Evolutionary conservation across 805 yeast species (phyloP).

Genomic region (Wickerhamiella australiensis): DNA sequence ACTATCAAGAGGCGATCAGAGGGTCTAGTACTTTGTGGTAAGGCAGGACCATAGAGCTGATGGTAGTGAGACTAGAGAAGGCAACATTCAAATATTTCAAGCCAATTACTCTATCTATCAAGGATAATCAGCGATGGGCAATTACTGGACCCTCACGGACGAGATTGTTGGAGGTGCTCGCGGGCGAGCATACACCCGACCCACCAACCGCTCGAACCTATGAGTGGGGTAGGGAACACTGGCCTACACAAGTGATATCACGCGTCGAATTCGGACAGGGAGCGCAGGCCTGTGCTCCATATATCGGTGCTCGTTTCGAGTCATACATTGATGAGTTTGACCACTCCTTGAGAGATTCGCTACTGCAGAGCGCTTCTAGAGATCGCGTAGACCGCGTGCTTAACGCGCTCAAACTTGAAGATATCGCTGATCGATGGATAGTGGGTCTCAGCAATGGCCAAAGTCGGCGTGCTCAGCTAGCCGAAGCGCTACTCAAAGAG

Average conservation of each 20-base stretch:
- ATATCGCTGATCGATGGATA: conserved; percentile 59
- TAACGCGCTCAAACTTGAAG: conserved; percentile 39
- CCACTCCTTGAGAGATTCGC: conserved; percentile 48
- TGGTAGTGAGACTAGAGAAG: conserved; percentile 10
- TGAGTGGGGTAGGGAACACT: conserved; percentile 37
- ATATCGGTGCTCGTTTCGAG: conserved; percentile 83
- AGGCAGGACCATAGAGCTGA: background rate
- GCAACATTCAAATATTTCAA: conserved; percentile 25
- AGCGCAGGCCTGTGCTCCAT: conserved; percentile 39
- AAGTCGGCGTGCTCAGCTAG: conserved; percentile 78
- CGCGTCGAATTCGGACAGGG: conserved; percentile 38
- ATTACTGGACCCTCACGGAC: conserved; percentile 45
- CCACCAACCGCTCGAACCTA: conserved; percentile 46
- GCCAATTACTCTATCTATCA: conserved; percentile 35
- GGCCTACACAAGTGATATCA: conserved; percentile 38
- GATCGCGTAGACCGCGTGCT: conserved; percentile 34
- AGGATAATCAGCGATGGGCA: conserved; percentile 39
- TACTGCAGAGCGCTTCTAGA: conserved; percentile 35
- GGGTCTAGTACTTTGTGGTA: too few relatives aligned
- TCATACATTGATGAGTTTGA: conserved; percentile 76
- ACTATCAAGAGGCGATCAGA: too few relatives aligned
- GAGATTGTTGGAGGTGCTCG: conserved; percentile 42
- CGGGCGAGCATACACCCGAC: conserved; percentile 40
- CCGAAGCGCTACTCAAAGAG: conserved; percentile 50
- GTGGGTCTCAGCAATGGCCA: conserved; percentile 90